phyloP scores from a whole-genome alignment of 2,329 filamentous ascomycete species.

The Paecilomyces variotii region DNA sequence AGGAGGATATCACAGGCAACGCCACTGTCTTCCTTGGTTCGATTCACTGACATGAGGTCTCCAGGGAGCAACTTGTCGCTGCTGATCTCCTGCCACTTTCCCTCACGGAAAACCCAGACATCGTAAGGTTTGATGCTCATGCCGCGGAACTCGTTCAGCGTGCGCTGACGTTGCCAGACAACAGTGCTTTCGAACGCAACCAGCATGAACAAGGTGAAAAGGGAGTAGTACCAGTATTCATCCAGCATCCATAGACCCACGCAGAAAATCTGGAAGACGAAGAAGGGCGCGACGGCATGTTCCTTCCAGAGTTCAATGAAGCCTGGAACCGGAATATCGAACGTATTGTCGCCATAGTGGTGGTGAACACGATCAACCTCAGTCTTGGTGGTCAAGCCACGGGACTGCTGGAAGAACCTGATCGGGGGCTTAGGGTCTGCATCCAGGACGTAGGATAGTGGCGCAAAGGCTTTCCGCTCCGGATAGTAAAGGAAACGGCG shows the following conservation, averaged over 20 bases:
- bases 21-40: slow-evolving; percentile 93
- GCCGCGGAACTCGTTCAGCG: slow-evolving; percentile 88
- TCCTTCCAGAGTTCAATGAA: slow-evolving; percentile 96
- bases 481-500: slow-evolving; percentile 82
- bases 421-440: slow-evolving; percentile 73
- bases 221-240: slow-evolving; percentile 99
- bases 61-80: slow-evolving; percentile 91
- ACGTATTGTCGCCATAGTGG: slow-evolving; percentile 92
- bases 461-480: slow-evolving; percentile 65
- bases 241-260: slow-evolving; percentile 98
- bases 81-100: slow-evolving; percentile 78
- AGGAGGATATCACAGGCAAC: slow-evolving; percentile 96
- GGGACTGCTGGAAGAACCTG: slow-evolving; percentile 67
- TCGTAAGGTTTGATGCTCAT: slow-evolving; percentile 99
- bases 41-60: slow-evolving; percentile 82
- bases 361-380: slow-evolving; percentile 75
- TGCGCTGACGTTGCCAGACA: slow-evolving; percentile 96
- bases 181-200: slow-evolving; percentile 97
- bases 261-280: slow-evolving; percentile 98
- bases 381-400: slow-evolving; percentile 64
- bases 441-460: slow-evolving; percentile 78
- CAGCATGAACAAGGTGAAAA: slow-evolving; percentile 98
- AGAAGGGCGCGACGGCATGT: slow-evolving; percentile 96
- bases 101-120: slow-evolving; percentile 79
- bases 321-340: slow-evolving; percentile 94